Base-by-base conservation (phyloP, 495 filamentous ascomycete species). In the Xylaria cubensis region DNA sequence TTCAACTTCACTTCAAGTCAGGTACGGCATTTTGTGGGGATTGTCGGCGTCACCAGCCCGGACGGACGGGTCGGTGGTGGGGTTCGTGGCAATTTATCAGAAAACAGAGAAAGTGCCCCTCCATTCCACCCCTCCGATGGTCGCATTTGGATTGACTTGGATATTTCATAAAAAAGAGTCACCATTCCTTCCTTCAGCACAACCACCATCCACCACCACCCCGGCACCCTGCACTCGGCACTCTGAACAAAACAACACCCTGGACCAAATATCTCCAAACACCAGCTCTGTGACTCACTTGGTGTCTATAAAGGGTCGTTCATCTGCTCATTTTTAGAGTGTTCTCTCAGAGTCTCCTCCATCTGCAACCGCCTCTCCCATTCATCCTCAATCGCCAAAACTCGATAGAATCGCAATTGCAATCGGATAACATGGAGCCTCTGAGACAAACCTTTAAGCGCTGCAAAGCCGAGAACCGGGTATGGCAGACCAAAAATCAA, bases 381-480 rank as follows among this genome's bases (percentile, higher is more conserved):
- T 26, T 26, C 24, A 65, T 32, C 17, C 63, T 29, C 63, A 50
- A 26, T 29, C 21, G 61, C 9, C 62, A 21, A 48, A 48, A 21
- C 61, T 72, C 72, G 56, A 65, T 67, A 21, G 42, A 59, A 36
- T n/a, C 55, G 55, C 39, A 44, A 24, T 55, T 42, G 36, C 12
- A 71, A 50, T 58, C 10, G 21, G 42, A 44, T 41, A 67, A 78
- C 41, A 89, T 89, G 92, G 95, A 98, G 72, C 87, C 80, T 59
- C 92, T 99, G 75, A 97, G 93, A 84, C 82, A 90, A 76, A 92
- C 94, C 7, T 99, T 99, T 79, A 90, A 90, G 75, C 91, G 90
- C 86, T 97, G 94, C 88, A 96, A 94, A 85, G 88, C 89, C 72
- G 86, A 92, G 82, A 84, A 84, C 69, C 82, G 90, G 80, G 91